Base-by-base conservation (phyloP, 345 rosid genomes). In the Lumnitzera littorea region DNA sequence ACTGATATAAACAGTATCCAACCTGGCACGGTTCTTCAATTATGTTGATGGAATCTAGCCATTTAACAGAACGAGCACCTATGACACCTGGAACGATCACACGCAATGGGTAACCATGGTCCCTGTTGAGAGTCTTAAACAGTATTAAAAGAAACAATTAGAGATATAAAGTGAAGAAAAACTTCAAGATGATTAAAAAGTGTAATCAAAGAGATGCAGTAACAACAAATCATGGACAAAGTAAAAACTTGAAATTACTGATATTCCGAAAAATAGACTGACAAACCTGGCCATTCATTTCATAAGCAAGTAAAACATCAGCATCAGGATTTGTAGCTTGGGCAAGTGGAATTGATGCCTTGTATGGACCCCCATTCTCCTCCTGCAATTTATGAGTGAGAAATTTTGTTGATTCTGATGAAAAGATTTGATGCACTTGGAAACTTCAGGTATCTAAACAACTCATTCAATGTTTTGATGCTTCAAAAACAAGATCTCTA, bases 291-390 rank as follows among this genome's bases (percentile, higher is more conserved):
- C 95, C 96, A 78, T 94, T 94, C 97, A 94, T 94, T 84, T 94
- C 97, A 56, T 94, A 94, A 63, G 97, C 96, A 68, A 94, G 87
- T 63, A 88, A 73, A 67, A 88, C 96, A 81, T 85, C 95, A 60
- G 96, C 89, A 60, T 84, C 91, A 46, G 98, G 98, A 62, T 88
- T 83, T 56, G 98, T 88, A 51, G 96, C 98, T 69, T 84, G 98
- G 66, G 74, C 72, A 24, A 94, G 84, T 43, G 96, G 91, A 74
- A 92, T 57, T 27, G 99, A 94, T 55, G 95, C 99, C 79, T 88
- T 94, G 59, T 86, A 94, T 12, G 99, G 97, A n/a, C 97, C 99
- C 29, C 99, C 99, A 24, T 88, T 88, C 84, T 94, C 99, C 80
- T 94, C 97, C 99, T 94, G 72, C 25, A 64, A 46, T 60, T 58